Evolutionary conservation across 176 grass and related monocot genomes (phyloP).

Genomic region (Oryza glumipatula): DNA sequence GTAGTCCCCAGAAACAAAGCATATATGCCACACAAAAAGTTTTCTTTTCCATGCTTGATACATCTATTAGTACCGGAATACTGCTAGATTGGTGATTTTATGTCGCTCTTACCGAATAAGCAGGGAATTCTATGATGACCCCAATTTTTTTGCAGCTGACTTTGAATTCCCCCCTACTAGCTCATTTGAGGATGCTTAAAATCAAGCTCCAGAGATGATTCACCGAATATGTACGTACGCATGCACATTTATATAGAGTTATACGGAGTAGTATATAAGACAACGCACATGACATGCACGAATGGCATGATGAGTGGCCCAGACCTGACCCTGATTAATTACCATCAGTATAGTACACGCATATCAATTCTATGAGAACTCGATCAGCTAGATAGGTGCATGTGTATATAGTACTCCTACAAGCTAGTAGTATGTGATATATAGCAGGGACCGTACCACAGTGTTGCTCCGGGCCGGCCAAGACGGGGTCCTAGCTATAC

Average conservation of each 20-base stretch:
- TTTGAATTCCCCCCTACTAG: not conserved
- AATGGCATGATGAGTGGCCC: not conserved
- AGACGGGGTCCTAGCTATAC: slow-evolving; percentile 15
- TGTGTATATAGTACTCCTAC: not conserved
- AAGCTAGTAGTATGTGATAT: not conserved
- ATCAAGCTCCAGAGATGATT: not conserved
- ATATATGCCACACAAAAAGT: not conserved
- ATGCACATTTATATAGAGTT: not conserved
- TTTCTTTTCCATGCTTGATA: not conserved
- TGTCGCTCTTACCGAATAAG: not conserved
- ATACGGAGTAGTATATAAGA: not conserved
- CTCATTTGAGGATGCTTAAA: not conserved
- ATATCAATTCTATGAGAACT: not conserved
- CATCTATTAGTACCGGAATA: no score
- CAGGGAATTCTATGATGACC: not conserved
- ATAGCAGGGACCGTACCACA: not conserved
- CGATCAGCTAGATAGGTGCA: not conserved
- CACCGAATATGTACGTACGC: not conserved
- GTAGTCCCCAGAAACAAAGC: not conserved
- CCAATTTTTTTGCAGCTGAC: not conserved
- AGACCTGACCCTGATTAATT: not conserved
- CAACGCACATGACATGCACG: slow-evolving; percentile 15
- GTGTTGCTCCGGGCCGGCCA: slow-evolving; percentile 13
- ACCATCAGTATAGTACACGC: not conserved
- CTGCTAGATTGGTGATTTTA: not conserved